Evolutionary conservation across 139 green algal genomes (phyloP).

Genomic region (Volvox africanus): DNA sequence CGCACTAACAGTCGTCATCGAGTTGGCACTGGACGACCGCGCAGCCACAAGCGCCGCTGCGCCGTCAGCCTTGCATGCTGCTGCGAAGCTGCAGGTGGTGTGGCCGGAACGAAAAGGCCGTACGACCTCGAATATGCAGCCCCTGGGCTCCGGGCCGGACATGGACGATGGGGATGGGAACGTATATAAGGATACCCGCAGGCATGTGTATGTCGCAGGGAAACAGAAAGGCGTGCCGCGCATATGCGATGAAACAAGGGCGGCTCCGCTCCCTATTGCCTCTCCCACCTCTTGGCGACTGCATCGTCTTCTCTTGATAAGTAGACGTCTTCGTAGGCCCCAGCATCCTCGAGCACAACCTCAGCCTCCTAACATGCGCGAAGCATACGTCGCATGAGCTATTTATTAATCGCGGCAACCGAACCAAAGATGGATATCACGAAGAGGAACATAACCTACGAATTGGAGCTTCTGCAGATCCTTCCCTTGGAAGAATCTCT

Average conservation of each 20-base stretch:
- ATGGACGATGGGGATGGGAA: too few relatives aligned
- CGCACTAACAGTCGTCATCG: not conserved
- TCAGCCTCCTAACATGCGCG: slow-evolving; percentile 16
- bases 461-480: not conserved
- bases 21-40: not conserved
- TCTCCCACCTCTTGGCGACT: not conserved
- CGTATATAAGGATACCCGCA: not conserved
- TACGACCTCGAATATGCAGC: slow-evolving; percentile 35
- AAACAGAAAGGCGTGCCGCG: too few relatives aligned
- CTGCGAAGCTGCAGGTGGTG: too few relatives aligned
- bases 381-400: not conserved
- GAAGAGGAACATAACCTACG: not conserved
- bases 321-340: not conserved
- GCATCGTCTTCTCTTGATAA: not conserved
- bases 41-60: too few relatives aligned
- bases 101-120: not conserved
- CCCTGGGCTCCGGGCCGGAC: not conserved
- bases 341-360: not conserved
- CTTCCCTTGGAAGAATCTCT: not conserved
- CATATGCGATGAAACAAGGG: not conserved
- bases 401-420: not conserved
- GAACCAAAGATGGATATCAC: not conserved
- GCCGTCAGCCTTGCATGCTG: not conserved
- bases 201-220: not conserved
- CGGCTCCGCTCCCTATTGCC: not conserved